Evolutionary conservation across 169 alveolate genomes (phyloP), one percentile per base, ranked within the genome.

Genomic region (Cryptosporidium sp.): DNA sequence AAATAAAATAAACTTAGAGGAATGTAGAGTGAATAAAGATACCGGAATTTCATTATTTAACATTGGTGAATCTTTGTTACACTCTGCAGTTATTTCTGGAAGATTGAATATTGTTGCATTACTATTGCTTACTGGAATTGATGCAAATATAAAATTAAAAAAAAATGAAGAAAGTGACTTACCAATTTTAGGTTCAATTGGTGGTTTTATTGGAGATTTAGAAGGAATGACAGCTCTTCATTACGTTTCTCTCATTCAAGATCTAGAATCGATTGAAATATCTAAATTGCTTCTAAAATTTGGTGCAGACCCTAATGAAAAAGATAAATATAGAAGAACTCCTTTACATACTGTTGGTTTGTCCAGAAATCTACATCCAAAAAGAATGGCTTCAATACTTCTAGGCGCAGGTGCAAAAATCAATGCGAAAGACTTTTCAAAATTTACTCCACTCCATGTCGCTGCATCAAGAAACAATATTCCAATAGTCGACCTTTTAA

Each of bases 11-110:
- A 53, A 73, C 14, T 39, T 70, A 23, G 44, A 37, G 10, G 51
- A 80, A 7, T 80, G 89, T 29, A 80, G 68, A 44, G 89, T 80
- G 3, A 73, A 73, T 58, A 80, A 80, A 51, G 65, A 80, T 5
- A 80, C 89, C 16, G 80, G 75, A 48, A 80, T 80, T 16, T 53
- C 89, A 26, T 8, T 80, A 26, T 80, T 62, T 51, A 80, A 80
- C 45, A 80, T 80, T 23, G 89, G 89, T 0, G 89, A 80, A 26
- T 45, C 70, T 7, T 53, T 80, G 14, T 44, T 80, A 42, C 89
- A 80, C 65, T 60, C 89, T 8, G 89, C 89, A 21, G 89, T 80
- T 42, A 21, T 80, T 61, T 80, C 89, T 33, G 89, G 89, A 65
- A 80, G 75, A n/a, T 29, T 65, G 0, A 65, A 80, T 62, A 33